Evolutionary conservation across 345 rosid species (phyloP), one percentile per base, ranked within the genome.

Genomic region (Cardamine occulta): DNA sequence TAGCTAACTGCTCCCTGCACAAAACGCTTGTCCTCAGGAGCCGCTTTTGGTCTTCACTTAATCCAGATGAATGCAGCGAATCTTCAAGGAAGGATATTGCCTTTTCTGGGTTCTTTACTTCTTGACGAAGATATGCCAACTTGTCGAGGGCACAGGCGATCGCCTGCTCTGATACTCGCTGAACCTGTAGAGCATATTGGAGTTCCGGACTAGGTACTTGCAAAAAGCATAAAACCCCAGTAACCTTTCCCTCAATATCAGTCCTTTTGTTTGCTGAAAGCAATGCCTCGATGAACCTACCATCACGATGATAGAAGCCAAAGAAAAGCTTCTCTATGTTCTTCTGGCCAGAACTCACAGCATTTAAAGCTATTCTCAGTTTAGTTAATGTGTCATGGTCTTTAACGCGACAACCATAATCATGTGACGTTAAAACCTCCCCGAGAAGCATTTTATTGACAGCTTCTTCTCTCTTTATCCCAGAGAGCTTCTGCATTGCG

Each of bases 191-290:
- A 40, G 96, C 89, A 63, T 87, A 86, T 70, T 87, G 91, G 63
- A 92, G 89, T 58, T 92, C 92, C 17, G 91, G 89, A 65, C 97
- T 88, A 39, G 92, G 82, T 26, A 92, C 88, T 58, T 88, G 89
- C 80, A 92, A 73, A 76, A 92, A 92, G 81, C 87, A 92, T 68
- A 90, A 73, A 56, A 82, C 80, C 19, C 97, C 97, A 24, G 84
- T 84, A 63, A 87, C 81, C 40, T 72, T 82, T 80, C 96, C 96
- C 51, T 84, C 89, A 1, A 84, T 66, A 40, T 87, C 85, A 48
- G 86, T 83, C 67, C 81, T 88, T 80, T 80, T 86, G 79, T 75
- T 92, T 63, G 89, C 88, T 4, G 86, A 86, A 37, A 92, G 83
- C 71, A 92, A 70, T 29, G 88, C 92, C 82, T 92, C 93, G 11